phyloP scores from a whole-genome alignment of 2,329 filamentous ascomycete species.

The Parastagonospora nodorum region DNA sequence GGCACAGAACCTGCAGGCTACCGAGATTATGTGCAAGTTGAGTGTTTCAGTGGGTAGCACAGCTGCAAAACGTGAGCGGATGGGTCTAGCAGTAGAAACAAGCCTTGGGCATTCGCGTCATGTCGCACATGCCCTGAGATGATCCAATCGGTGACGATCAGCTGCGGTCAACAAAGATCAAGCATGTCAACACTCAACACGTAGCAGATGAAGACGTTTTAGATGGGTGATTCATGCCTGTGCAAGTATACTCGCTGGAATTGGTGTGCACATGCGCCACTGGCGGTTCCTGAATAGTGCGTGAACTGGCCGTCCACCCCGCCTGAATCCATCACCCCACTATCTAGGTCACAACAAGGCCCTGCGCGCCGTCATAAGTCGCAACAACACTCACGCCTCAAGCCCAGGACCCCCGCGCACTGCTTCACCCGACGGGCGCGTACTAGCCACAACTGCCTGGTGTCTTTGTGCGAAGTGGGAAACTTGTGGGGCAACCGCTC shows the following conservation, averaged over 20 bases:
- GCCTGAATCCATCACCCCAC: constrained; percentile 15
- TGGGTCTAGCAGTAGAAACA: constrained; percentile 9
- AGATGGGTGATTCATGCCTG: background rate
- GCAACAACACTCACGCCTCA: constrained; percentile 5
- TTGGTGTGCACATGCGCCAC: background rate
- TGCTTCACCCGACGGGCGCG: constrained; percentile 5
- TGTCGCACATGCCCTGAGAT: constrained; percentile 22
- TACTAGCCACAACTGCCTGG: constrained; percentile 12
- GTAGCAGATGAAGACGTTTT: background rate
- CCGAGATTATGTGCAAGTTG: constrained; percentile 7
- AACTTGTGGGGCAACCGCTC: constrained; percentile 26
- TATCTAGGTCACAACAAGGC: constrained; percentile 5
- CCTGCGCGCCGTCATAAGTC: constrained; percentile 15
- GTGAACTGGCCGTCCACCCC: constrained; percentile 4
- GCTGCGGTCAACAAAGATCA: constrained; percentile 21
- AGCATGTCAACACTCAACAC: background rate
- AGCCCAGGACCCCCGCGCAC: constrained; percentile 2
- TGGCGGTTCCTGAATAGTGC: constrained; percentile 4
- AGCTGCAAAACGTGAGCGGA: constrained; percentile 9
- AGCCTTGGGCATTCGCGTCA: constrained; percentile 16
- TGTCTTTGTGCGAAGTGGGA: constrained; percentile 25
- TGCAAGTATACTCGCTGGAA: background rate
- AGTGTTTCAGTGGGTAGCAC: constrained; percentile 24
- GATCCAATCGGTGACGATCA: constrained; percentile 23
- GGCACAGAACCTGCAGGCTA: background rate